A percentile compares a stretch with the other conserved stretches of the same genome.
Conservation (phyloP, 2,329 filamentous ascomycete species). For the Fusarium odoratissimum region DNA sequence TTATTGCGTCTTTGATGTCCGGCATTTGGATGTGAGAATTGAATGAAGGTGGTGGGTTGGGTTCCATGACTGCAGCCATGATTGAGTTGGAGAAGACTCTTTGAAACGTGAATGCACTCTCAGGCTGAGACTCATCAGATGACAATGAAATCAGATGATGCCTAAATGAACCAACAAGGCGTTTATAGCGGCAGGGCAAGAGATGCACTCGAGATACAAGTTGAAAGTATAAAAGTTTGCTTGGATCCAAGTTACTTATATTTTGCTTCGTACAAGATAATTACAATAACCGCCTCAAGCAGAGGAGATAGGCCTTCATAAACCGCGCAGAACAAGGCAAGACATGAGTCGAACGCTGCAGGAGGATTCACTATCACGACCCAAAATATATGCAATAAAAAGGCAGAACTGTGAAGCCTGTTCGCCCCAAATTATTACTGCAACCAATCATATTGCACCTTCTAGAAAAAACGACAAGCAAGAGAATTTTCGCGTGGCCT, state of each 20-base stretch:
- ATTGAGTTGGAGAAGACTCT: neutral
- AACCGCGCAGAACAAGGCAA: conserved; percentile 6
- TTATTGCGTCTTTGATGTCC: conserved; percentile 52
- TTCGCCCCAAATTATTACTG: neutral
- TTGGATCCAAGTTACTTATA: neutral
- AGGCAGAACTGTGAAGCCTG: neutral
- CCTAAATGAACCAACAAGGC: neutral
- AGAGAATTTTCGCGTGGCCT: neutral
- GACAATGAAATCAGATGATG: conserved; percentile 25
- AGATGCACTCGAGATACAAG: neutral
- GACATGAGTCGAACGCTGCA: conserved; percentile 22
- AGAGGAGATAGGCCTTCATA: neutral
- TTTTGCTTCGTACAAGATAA: neutral
- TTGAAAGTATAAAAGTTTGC: neutral
- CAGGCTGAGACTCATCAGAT: conserved; percentile 16
- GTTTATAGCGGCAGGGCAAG: neutral
- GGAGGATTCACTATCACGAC: conserved; percentile 22
- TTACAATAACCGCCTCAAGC: neutral
- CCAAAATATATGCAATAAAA: neutral
- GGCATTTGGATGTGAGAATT: conserved; percentile 37
- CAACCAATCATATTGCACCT: neutral
- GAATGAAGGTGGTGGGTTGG: conserved; percentile 11
- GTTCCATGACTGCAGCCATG: conserved; percentile 16
- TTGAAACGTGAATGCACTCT: neutral
- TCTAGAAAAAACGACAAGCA: neutral